Conservation (phyloP, 2,329 filamentous ascomycete species). For the Ilyonectria robusta region DNA sequence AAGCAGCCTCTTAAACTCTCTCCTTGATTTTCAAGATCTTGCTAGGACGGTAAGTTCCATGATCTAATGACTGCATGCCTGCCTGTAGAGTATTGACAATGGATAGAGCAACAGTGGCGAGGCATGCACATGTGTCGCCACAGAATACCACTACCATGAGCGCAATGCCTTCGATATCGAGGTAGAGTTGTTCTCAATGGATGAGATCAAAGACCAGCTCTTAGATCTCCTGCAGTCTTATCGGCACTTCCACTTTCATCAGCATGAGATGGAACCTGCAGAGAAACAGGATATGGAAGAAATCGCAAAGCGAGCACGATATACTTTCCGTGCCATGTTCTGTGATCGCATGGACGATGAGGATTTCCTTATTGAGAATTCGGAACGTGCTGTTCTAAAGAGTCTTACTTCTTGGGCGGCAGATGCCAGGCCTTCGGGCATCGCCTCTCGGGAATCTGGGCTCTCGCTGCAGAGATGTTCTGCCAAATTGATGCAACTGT, state of each 20-base stretch:
- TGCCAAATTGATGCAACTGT: constrained; percentile 51
- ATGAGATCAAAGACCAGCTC: constrained; percentile 53
- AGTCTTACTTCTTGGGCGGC: constrained; percentile 44
- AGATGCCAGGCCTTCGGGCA: constrained; percentile 18
- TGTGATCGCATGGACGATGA: constrained; percentile 38
- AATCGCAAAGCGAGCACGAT: constrained; percentile 51
- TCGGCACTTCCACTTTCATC: constrained; percentile 51
- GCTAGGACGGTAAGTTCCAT: constrained; percentile 57
- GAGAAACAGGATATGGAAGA: constrained; percentile 46
- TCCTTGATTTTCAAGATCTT: constrained; percentile 58
- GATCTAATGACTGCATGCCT: no score
- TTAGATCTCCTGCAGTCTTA: constrained; percentile 54
- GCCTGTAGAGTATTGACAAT: background rate
- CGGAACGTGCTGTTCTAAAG: constrained; percentile 35
- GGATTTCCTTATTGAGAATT: constrained; percentile 32
- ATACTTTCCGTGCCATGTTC: constrained; percentile 58
- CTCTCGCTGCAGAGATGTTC: constrained; percentile 51
- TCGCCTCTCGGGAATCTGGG: constrained; percentile 11
- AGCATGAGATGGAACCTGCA: constrained; percentile 38
- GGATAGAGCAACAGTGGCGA: constrained; percentile 58
- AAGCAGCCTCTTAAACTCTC: constrained; percentile 64
- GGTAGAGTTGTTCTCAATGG: constrained; percentile 51
- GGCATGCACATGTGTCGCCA: constrained; percentile 64
- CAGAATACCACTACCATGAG: constrained; percentile 60
- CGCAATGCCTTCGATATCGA: constrained; percentile 51